These are phyloP conservation scores for Pueraria montana DNA, from an alignment of 306 rosid genomes.

Conservation along the genomic window DNA sequence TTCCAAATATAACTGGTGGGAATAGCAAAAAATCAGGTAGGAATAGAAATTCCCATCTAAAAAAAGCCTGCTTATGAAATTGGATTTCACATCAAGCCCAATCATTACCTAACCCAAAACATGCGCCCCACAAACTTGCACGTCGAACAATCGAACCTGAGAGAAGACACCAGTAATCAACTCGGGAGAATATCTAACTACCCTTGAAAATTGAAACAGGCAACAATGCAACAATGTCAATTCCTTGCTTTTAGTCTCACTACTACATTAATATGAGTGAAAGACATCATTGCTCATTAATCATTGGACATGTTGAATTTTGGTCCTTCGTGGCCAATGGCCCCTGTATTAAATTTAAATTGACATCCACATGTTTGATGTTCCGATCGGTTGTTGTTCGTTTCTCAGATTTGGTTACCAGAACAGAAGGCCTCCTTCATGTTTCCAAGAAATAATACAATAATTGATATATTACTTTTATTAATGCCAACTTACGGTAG, in stretches of 20 bases:
- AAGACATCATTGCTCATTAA: neutral
- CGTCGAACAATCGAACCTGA: neutral
- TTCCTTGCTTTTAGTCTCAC: neutral
- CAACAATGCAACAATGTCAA: neutral
- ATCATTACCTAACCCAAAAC: neutral
- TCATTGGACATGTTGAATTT: neutral
- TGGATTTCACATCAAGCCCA: constrained; percentile 9
- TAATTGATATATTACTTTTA: no score
- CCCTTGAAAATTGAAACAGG: neutral
- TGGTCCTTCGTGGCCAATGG: neutral
- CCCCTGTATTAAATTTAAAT: neutral
- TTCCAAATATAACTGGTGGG: no score
- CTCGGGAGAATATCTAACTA: neutral
- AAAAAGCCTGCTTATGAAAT: no score
- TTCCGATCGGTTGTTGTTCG: no score
- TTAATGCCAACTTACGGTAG: no score
- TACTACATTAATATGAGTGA: neutral
- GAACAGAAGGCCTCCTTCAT: no score
- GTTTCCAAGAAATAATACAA: no score
- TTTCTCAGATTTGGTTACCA: no score
- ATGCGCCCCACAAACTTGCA: neutral
- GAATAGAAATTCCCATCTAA: no score
- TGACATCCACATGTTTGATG: neutral
- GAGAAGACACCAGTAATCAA: neutral
- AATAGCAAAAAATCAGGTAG: no score